Percentiles rank a stretch among this genome's conserved stretches.
Conservation (phyloP, 352 stramenopile species). For the Hyphochytrium catenoides region DNA sequence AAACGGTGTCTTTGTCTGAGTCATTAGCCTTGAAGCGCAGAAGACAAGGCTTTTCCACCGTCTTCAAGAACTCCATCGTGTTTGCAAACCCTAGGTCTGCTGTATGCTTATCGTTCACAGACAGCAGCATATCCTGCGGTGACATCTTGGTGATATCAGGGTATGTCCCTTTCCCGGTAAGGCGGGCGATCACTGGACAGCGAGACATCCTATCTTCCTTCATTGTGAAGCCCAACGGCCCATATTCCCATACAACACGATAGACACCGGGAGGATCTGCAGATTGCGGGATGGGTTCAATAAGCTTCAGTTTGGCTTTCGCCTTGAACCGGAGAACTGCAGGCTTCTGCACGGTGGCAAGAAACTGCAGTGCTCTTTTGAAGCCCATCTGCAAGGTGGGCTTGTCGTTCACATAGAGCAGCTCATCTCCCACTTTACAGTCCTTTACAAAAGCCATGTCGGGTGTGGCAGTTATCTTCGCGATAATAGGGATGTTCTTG, state of each 20-base stretch:
- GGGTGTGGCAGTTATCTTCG: constrained; percentile 17
- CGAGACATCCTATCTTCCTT: too few relatives aligned
- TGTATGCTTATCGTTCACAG: constrained; percentile 34
- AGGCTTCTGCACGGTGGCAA: constrained; percentile 55
- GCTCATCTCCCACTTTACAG: constrained; percentile 34
- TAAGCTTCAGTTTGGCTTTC: too few relatives aligned
- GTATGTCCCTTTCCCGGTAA: constrained; percentile 49
- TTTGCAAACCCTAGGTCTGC: constrained; percentile 29
- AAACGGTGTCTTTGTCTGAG: too few relatives aligned
- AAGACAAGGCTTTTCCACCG: constrained; percentile 43
- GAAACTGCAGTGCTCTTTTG: constrained; percentile 45
- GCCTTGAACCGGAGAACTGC: constrained; percentile 45
- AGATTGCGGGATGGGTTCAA: too few relatives aligned
- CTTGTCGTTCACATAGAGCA: constrained; percentile 52
- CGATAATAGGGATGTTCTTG: too few relatives aligned
- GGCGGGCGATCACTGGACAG: too few relatives aligned
- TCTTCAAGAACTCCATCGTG: constrained; percentile 61
- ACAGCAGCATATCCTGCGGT: constrained; percentile 45
- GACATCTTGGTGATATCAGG: constrained; percentile 31
- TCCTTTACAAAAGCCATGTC: constrained; percentile 38
- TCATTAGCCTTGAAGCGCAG: too few relatives aligned
- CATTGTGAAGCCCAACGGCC: too few relatives aligned
- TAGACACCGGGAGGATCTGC: too few relatives aligned
- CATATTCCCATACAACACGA: too few relatives aligned
- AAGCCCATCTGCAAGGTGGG: constrained; percentile 29